Percentiles rank a stretch among this genome's conserved stretches.
phyloP scores from a whole-genome alignment of 2,329 filamentous ascomycete species.

The Hypoxylon sp. region DNA sequence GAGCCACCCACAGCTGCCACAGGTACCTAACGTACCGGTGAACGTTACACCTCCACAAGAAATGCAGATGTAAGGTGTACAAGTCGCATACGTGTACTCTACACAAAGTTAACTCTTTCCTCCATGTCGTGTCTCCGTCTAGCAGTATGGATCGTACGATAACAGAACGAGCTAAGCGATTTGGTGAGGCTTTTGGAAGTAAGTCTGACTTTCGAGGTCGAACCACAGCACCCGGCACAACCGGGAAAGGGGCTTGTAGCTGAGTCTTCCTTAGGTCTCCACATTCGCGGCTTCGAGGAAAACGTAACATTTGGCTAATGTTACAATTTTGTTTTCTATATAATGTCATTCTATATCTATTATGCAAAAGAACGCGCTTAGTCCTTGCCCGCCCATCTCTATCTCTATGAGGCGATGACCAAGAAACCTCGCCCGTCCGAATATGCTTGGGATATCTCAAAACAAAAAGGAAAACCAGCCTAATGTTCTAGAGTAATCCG shows the following conservation, averaged over 20 bases:
- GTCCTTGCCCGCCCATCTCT: conserved; percentile 24
- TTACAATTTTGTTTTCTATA: conserved; percentile 41
- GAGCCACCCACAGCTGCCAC: neutral
- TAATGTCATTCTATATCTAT: conserved; percentile 40
- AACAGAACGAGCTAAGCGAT: neutral
- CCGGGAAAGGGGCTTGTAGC: neutral
- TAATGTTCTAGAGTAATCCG: conserved; percentile 35
- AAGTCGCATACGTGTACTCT: neutral
- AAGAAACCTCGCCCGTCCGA: conserved; percentile 34
- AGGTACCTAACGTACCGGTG: too few relatives aligned
- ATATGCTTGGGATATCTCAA: conserved; percentile 43
- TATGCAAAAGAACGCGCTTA: conserved; percentile 26
- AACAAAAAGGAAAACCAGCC: conserved; percentile 47
- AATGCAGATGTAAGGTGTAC: too few relatives aligned
- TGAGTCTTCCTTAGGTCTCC: neutral
- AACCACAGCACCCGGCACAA: too few relatives aligned
- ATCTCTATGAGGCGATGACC: conserved; percentile 27
- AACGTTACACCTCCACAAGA: too few relatives aligned
- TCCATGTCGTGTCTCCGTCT: neutral
- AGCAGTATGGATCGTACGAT: neutral
- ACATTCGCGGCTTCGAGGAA: neutral
- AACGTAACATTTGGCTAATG: conserved; percentile 32
- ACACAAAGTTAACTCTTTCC: neutral
- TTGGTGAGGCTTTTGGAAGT: neutral
- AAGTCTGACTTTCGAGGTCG: too few relatives aligned